Evolutionary conservation across 139 green algal genomes (phyloP).

Genomic region (Chlamydomonas asymmetrica): DNA sequence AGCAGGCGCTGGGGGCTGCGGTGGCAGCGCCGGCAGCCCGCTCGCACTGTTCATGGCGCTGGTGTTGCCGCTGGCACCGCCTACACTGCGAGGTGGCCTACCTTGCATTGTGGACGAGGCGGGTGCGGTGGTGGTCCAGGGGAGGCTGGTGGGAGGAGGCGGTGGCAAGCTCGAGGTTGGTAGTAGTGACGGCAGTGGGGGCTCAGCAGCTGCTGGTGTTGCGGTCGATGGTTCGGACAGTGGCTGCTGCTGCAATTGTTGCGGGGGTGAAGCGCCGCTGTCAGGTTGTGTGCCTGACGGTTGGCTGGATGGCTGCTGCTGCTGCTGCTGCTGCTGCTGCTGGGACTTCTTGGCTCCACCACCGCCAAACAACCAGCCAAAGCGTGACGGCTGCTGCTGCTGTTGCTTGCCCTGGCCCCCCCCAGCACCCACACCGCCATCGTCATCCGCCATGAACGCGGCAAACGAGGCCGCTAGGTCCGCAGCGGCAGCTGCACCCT

Average conservation of each 20-base stretch:
- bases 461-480: neutral
- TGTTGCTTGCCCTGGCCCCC: neutral
- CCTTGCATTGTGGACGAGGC: neutral
- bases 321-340: neutral
- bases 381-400: neutral
- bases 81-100: neutral
- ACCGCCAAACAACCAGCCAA: constrained; percentile 25
- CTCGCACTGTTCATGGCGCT: too few species aligned
- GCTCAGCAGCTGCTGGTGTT: neutral
- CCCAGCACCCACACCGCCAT: too few species aligned
- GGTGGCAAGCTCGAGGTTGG: neutral
- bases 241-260: neutral
- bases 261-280: neutral
- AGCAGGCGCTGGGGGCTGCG: neutral
- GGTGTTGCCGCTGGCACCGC: neutral
- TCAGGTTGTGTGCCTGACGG: neutral
- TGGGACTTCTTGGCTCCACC: neutral
- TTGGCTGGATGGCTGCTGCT: neutral
- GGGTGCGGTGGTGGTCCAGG: neutral
- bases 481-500: neutral
- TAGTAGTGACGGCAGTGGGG: too few species aligned
- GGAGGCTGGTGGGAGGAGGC: neutral
- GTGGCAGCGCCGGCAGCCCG: too few species aligned
- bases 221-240: neutral
- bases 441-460: too few species aligned